Evolutionary conservation across 2,329 filamentous ascomycete species (phyloP), one percentile per base, ranked within the genome.

Genomic region (Pezicula carpinea): DNA sequence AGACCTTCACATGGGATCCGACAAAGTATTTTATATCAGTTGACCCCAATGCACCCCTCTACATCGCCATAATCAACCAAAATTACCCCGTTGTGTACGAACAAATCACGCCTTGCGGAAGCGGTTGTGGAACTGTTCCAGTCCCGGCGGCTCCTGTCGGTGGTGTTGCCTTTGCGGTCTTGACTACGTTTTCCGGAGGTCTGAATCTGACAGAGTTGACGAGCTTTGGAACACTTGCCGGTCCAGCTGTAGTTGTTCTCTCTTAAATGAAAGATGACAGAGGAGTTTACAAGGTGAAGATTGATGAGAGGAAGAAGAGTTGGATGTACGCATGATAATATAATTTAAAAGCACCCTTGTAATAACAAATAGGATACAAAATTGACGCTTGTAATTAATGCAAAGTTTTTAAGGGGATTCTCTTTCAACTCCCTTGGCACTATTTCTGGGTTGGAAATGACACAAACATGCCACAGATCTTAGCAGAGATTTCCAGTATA

Each of bases 1-100:
- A 14, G 14, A 45, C 43, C 6, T 59, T 60, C 29, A 38, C 14
- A 17, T 60, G 50, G 47, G 55, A 55, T 31, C 55, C 56, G 1
- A 48, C 34, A 10, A 54, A 38, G 5, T 59, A 56, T 35, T 51
- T 53, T 22, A 48, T 52, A 21, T 7, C 48, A n/a, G 49, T 52
- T 10, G 47, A 48, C 23, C 41, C 50, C 2, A 48, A 38, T 36
- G 42, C 47, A 21, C 51, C 48, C 3, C 43, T 60, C 2, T 60
- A 59, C 40, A 56, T 60, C 29, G 58, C 51, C 6, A 32, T 60
- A 17, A 46, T 60, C 17, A 58, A 59, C 34, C 45, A 54, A 47
- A 50, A 54, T 11, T 48, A 47, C 11, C 54, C 52, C 33, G 35
- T 55, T 4, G 51, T 50, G 15, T 60, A 58, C 41, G 46, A 53